Evolutionary conservation across 371 early-diverging fungal genomes (phyloP).

Genomic region (Coemansia sp.): DNA sequence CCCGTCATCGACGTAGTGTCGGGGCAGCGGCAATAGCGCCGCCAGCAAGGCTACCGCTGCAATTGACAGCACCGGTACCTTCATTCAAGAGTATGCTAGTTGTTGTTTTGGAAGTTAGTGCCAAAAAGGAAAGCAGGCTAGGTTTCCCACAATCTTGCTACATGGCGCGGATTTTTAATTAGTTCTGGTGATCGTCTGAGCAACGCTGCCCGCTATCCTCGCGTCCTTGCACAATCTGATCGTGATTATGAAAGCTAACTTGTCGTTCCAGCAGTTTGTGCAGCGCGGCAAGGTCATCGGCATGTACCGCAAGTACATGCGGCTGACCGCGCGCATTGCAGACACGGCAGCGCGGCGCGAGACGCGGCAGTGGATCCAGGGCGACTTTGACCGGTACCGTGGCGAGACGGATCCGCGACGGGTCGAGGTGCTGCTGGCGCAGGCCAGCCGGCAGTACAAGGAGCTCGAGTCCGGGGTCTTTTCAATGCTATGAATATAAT

Average conservation of each 20-base stretch:
- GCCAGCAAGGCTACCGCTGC: conserved; percentile 20
- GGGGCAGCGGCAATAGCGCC: conserved; percentile 32
- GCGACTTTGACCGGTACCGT: conserved; percentile 40
- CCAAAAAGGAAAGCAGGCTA: neutral
- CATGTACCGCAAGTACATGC: conserved; percentile 49
- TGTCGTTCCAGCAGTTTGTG: conserved; percentile 40
- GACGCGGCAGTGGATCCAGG: conserved; percentile 39
- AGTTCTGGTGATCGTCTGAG: too few species aligned
- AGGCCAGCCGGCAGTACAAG: conserved; percentile 45
- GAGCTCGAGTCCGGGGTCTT: conserved; percentile 41
- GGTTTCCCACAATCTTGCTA: neutral
- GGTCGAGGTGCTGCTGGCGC: conserved; percentile 40
- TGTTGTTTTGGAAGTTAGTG: too few species aligned
- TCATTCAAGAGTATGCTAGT: conserved; percentile 12
- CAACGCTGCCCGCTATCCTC: too few species aligned
- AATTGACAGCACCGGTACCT: conserved; percentile 30
- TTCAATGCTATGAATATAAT: conserved; percentile 24
- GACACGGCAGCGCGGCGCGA: conserved; percentile 25
- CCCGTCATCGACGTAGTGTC: conserved; percentile 16
- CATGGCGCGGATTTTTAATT: neutral
- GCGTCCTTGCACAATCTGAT: too few species aligned
- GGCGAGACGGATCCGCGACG: conserved; percentile 25
- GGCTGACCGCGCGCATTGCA: conserved; percentile 34
- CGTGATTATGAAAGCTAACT: conserved; percentile 2
- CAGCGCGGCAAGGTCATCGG: conserved; percentile 42